Base-by-base conservation (phyloP, 2,329 filamentous ascomycete species). In the Cytospora paraplurivora region DNA sequence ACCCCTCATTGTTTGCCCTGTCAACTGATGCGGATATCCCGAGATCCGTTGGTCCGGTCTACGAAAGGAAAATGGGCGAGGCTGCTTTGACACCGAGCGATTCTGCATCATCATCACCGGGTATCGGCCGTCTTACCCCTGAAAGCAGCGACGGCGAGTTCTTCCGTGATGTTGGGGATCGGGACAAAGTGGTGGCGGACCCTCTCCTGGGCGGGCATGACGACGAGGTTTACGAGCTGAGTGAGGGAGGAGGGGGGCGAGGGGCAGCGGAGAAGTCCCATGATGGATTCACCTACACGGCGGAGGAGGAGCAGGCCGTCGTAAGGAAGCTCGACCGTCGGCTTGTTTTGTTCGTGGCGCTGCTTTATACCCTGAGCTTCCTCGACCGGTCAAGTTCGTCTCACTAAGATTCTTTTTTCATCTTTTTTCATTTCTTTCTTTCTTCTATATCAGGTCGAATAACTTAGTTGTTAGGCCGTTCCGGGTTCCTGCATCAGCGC, bases 331-430 rank as follows among this genome's bases (percentile, higher is more conserved):
- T 97, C 69, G 93, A 97, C 74, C 81, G 85, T 62, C 85, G 83
- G 67, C 82, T 97, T 59, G 91, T 96, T 7, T 74, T 91, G 1
- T 96, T 97, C 72, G 83, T 97, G 67, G 90, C 91, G 12, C 74
- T 94, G 64, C 81, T 97, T 13, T 97, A 95, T 73, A 84, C 96
- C 81, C 79, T 97, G 66, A 90, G 88, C 67, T 97, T 96, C 73
- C 77, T 97, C 68, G 93, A 97, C 75, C 84, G 93, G 68, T 93
- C 91, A 19, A 96, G 91, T 93, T 79, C 32, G 65, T 65, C 32
- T 27, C 13, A 21, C 17, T 13, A 17, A 7, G 2, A 37, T 6
- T 13, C 33, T 33, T 17, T 38, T 19, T 49, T 17, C 5, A 67
- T 82, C 78, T 63, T 32, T 62, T 53, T 15, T 34, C 54, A 54